Base-by-base conservation (phyloP, 2,329 filamentous ascomycete species). In the Fusarium austroafricanum region DNA sequence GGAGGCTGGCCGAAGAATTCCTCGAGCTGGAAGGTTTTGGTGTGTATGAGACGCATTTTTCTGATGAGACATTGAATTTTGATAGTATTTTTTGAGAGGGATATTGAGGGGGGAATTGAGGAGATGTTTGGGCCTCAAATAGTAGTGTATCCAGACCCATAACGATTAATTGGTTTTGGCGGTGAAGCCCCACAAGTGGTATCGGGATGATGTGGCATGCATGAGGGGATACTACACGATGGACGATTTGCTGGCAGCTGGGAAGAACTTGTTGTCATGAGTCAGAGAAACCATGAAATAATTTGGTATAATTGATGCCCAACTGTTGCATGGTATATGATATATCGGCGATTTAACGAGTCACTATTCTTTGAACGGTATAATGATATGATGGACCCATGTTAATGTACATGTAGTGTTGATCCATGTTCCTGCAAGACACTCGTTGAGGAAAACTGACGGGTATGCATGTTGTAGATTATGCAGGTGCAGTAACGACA, bases 1-100 rank as follows among this genome's bases (percentile, higher is more conserved):
- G 75, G 75, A 10, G 66, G 65, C 31, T 75, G 73, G 38, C 54
- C 60, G 47, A 67, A 71, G 65, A 70, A 71, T 39, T 71, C 66
- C 44, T 71, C 65, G 3, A 71, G 49, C 23, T 61, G 21, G 15
- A 71, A 68, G 20, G 68, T 71, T 44, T 60, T 40, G 15, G 61
- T 67, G 38, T 71, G 63, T 28, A 71, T 45, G 73, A 81, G 71
- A 68, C 75, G 46, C 71, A 71, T 71, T 15, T 14, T 64, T 39
- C 9, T 46, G 38, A 7, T 11, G n/a, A 7, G 17, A 18, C 44
- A 40, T 62, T 45, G 21, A 23, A 23, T 23, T 23, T 23, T 23
- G 21, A 23, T 23, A 23, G 21, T 23, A 23, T 23, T 23, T 23
- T 23, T 23, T 23, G 21, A 23, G 21, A 23, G 21, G 6, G 21